Base-by-base conservation (phyloP, 2,329 filamentous ascomycete genomes). In the Pleoardoris graminearum region DNA sequence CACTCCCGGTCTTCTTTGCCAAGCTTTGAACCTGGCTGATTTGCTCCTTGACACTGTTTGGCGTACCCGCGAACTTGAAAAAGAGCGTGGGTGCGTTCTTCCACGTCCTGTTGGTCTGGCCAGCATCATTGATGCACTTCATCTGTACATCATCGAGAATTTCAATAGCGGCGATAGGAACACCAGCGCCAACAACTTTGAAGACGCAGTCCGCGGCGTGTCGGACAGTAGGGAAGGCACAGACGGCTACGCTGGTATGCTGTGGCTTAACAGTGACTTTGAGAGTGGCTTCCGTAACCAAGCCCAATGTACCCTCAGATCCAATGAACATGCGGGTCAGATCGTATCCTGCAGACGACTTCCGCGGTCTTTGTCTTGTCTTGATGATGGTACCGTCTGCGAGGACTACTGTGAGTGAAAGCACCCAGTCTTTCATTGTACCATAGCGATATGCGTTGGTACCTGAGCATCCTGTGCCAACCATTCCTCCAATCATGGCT, bases 361-460 rank as follows among this genome's bases (percentile, higher is more conserved):
- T 97, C 61, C 91, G 84, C 10, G 91, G 91, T 43, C 91, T 83
- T 74, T 95, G 91, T 57, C 89, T 82, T 10, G 92, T 97, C 79
- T 92, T 93, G 76, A 97, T 87, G 46, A 96, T 76, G 1, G 91
- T 96, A 44, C 91, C 91, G 72, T 96, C 92, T 16, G 91, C 91
- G 64, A 96, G 81, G 10, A 96, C 91, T 3, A 96, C 90, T 0
- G 91, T 96, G 60, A 96, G 76, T 48, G 84, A 88, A 19, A 96
- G 77, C 11, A 96, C 92, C 91, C 91, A 96, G 70, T 96, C 91
- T 57, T 90, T 86, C 91, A 96, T 96, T 2, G 91, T 96, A 57
- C 91, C 92, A 72, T 96, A 96, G 52, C 91, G 83, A 77, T 95
- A 96, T 14, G 91, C 87, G 71, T 96, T 96, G 12, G 91, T 96